A percentile compares a stretch with the other conserved stretches of the same genome.
phyloP scores from a whole-genome alignment of 192 early-diverging fungal species.

The Coemansia guatemalensis region DNA sequence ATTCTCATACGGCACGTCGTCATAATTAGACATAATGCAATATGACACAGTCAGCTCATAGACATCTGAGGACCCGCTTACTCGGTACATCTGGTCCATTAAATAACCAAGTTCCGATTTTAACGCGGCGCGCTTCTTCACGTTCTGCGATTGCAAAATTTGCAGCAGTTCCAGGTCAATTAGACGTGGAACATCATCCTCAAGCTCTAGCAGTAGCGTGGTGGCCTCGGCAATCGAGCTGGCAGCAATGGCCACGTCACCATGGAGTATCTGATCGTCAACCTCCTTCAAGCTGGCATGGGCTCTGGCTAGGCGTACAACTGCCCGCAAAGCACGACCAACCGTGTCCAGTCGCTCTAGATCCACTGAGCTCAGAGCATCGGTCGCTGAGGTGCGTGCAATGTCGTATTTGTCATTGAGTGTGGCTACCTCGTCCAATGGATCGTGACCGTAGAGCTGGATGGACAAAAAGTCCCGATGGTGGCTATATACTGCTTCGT shows the following conservation, averaged over 20 bases:
- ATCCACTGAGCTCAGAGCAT: background rate
- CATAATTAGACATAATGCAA: constrained; percentile 25
- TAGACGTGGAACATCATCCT: constrained; percentile 6
- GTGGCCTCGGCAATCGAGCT: constrained; percentile 42
- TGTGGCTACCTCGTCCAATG: constrained; percentile 51
- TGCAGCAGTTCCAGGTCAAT: constrained; percentile 9
- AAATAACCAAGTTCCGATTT: constrained; percentile 45
- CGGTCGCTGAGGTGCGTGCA: constrained; percentile 7
- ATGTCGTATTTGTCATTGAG: constrained; percentile 45
- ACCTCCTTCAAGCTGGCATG: constrained; percentile 47
- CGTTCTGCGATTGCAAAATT: constrained; percentile 21
- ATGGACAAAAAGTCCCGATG: constrained; percentile 34
- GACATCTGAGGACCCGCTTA: constrained; percentile 13
- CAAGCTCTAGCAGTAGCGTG: constrained; percentile 27
- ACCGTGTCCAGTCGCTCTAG: constrained; percentile 23
- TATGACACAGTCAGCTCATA: constrained; percentile 29
- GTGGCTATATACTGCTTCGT: constrained; percentile 49
- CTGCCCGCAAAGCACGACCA: constrained; percentile 18
- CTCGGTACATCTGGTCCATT: constrained; percentile 19
- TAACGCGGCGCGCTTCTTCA: constrained; percentile 33
- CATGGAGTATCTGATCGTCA: constrained; percentile 41
- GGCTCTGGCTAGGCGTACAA: constrained; percentile 38
- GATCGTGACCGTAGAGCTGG: constrained; percentile 35
- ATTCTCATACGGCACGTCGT: constrained; percentile 46
- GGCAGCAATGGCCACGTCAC: constrained; percentile 42